Evolutionary conservation across 2,329 filamentous ascomycete species (phyloP).

Genomic region (Dactylellina parvicollis): DNA sequence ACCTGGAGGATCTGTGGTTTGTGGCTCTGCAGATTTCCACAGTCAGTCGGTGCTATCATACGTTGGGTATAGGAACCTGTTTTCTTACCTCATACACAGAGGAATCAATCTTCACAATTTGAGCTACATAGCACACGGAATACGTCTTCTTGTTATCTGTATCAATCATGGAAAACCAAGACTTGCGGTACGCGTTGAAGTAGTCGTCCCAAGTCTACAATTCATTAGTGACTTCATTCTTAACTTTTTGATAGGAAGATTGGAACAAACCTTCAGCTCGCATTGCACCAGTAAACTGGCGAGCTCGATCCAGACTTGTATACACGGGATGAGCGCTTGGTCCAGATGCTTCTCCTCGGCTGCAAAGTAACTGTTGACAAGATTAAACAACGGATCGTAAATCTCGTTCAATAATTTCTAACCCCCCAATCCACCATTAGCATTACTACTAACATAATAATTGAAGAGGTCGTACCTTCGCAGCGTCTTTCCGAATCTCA

Average conservation of each 20-base stretch:
- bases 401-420: constrained; percentile 58
- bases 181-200: constrained; percentile 66
- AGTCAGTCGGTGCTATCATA: neutral
- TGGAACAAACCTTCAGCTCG: constrained; percentile 60
- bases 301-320: constrained; percentile 65
- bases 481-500: constrained; percentile 54
- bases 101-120: constrained; percentile 60
- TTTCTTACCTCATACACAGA: constrained; percentile 47
- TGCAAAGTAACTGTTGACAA: constrained; percentile 47
- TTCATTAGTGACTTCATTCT: neutral
- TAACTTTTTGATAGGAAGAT: neutral
- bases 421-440: constrained; percentile 2
- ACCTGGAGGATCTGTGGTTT: constrained; percentile 63
- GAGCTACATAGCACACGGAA: constrained; percentile 63
- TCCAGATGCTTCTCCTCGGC: constrained; percentile 29
- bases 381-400: constrained; percentile 51
- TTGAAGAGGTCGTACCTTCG: constrained; percentile 47
- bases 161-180: constrained; percentile 64
- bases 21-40: constrained; percentile 27
- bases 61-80: neutral
- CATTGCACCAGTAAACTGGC: constrained; percentile 65
- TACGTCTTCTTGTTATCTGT: constrained; percentile 65
- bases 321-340: constrained; percentile 50
- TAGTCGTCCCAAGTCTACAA: constrained; percentile 67
- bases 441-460: neutral